Percentiles rank a stretch among this genome's conserved stretches.
phyloP scores from a whole-genome alignment of 768 basidiomycete genomes.

The Kwoniella sp. region DNA sequence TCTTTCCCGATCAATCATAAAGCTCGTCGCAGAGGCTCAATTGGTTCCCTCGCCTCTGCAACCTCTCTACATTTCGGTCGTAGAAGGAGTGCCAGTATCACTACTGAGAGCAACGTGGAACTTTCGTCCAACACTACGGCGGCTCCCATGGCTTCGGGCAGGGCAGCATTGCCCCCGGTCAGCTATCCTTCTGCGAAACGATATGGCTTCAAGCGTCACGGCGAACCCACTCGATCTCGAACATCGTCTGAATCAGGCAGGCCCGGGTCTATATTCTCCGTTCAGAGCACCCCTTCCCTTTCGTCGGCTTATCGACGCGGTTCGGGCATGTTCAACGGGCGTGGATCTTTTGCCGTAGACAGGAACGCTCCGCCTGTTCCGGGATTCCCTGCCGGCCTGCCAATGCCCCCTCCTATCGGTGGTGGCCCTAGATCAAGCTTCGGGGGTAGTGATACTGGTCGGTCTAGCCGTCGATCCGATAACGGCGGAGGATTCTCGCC shows the following conservation, averaged over 20 bases:
- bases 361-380: constrained; percentile 31
- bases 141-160: constrained; percentile 27
- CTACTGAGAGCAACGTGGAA: constrained; percentile 7
- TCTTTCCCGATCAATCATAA: constrained; percentile 13
- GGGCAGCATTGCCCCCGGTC: constrained; percentile 42
- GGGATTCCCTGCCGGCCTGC: constrained; percentile 19
- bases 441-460: constrained; percentile 33
- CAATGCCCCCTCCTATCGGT: constrained; percentile 29
- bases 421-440: constrained; percentile 28
- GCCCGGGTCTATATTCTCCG: constrained; percentile 50
- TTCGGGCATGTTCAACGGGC: constrained; percentile 16
- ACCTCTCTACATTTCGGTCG: constrained; percentile 35
- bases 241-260: constrained; percentile 47
- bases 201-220: constrained; percentile 49
- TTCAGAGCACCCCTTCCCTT: constrained; percentile 37
- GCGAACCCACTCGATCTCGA: constrained; percentile 32
- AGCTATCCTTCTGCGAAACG: constrained; percentile 52
- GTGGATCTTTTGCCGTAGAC: constrained; percentile 20
- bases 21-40: constrained; percentile 35
- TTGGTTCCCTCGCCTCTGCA: constrained; percentile 38
- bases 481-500: constrained; percentile 16
- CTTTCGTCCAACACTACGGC: constrained; percentile 9
- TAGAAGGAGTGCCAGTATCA: constrained; percentile 33
- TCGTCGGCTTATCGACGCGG: constrained; percentile 10
- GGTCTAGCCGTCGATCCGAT: constrained; percentile 22